A percentile compares a stretch with the other conserved stretches of the same genome.
These are phyloP conservation scores for Aspergillus wentii DNA, from an alignment of 495 filamentous ascomycete genomes.

Conservation along the genomic window DNA sequence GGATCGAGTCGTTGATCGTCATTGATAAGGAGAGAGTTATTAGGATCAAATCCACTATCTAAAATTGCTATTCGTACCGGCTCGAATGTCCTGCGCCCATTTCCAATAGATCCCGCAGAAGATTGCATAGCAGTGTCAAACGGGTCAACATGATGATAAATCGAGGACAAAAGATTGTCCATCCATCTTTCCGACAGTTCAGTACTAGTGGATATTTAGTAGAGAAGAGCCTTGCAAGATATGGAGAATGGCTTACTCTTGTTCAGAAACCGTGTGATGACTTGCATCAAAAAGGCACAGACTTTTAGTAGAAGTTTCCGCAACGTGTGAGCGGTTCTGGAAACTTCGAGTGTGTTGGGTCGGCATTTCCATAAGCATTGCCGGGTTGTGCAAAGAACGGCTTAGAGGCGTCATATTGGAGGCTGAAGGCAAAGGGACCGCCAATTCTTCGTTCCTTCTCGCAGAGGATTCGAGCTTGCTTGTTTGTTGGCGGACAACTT, in stretches of 20 bases:
- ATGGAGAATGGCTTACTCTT: constrained; percentile 19
- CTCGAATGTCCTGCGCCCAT: constrained; percentile 5
- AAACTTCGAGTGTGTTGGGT: constrained; percentile 6
- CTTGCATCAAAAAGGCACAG: constrained; percentile 24
- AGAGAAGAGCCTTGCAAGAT: constrained; percentile 8
- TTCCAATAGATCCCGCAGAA: constrained; percentile 1
- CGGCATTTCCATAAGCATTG: constrained; percentile 5
- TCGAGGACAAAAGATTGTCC: constrained; percentile 17
- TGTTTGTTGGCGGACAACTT: constrained; percentile 17
- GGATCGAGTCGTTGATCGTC: constrained; percentile 10
- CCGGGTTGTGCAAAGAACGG: constrained; percentile 5
- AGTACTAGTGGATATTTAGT: constrained; percentile 13
- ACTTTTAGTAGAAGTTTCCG: constrained; percentile 13
- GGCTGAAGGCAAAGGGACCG: constrained; percentile 5
- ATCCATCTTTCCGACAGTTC: constrained; percentile 20
- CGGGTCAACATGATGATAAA: constrained; percentile 15
- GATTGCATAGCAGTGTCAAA: too few relatives aligned
- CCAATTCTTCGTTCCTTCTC: constrained; percentile 5
- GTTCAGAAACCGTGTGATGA: constrained; percentile 15
- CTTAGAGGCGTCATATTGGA: constrained; percentile 7
- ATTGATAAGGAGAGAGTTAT: constrained; percentile 17
- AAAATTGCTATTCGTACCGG: constrained; percentile 30
- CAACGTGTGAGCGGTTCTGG: constrained; percentile 6
- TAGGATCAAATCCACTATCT: constrained; percentile 24
- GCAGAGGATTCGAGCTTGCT: constrained; percentile 11